Evolutionary conservation across 345 rosid genomes (phyloP).

Genomic region (Linum tenue): DNA sequence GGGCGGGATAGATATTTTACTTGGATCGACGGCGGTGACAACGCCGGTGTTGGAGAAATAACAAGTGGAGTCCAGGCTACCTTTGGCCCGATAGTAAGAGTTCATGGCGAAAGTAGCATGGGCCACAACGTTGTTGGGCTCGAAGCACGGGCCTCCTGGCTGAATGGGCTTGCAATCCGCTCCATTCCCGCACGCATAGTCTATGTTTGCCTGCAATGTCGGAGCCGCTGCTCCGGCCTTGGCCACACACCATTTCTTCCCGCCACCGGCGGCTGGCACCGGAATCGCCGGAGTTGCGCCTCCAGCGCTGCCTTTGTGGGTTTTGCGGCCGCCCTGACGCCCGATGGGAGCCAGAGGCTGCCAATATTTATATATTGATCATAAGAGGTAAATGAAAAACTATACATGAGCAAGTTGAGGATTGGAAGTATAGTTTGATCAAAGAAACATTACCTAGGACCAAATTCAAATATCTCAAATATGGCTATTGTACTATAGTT

Average conservation of each 20-base stretch:
- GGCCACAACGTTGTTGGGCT: constrained; percentile 41
- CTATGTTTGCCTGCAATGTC: constrained; percentile 52
- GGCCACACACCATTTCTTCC: constrained; percentile 49
- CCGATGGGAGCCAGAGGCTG: too few relatives aligned
- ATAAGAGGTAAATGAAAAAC: too few relatives aligned
- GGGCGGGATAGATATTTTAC: constrained; percentile 8
- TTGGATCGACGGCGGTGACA: constrained; percentile 44
- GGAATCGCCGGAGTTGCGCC: too few relatives aligned
- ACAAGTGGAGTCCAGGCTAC: constrained; percentile 37
- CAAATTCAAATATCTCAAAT: constrained; percentile 1
- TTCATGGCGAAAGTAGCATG: constrained; percentile 65
- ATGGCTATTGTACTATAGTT: constrained; percentile 12
- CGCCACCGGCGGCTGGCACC: too few relatives aligned
- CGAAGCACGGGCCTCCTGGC: constrained; percentile 40
- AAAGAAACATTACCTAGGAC: not conserved
- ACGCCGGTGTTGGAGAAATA: constrained; percentile 40
- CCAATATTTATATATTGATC: too few relatives aligned
- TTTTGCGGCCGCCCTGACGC: too few relatives aligned
- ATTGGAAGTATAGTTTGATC: too few relatives aligned
- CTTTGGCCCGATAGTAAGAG: constrained; percentile 47
- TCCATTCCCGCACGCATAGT: constrained; percentile 46
- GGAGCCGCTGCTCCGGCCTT: constrained; percentile 28
- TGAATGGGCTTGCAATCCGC: constrained; percentile 48
- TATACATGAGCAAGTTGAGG: too few relatives aligned
- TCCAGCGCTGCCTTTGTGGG: too few relatives aligned